phyloP scores from a whole-genome alignment of 495 filamentous ascomycete genomes.

The Penicillium antarcticum region DNA sequence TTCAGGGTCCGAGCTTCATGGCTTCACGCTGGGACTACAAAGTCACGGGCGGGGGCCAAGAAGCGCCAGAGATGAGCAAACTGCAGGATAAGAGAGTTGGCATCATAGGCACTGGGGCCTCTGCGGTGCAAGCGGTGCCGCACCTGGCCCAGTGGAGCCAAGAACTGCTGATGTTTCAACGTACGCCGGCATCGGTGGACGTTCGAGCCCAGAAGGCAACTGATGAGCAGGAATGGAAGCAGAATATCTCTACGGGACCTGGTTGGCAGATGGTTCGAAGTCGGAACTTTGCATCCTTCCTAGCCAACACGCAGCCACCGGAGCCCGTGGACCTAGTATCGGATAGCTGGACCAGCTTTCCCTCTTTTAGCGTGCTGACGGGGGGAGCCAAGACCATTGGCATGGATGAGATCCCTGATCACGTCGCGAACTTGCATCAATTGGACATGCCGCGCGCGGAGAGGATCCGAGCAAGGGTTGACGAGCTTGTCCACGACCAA shows the following conservation, averaged over 20 bases:
- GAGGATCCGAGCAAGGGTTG: no score
- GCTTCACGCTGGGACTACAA: constrained; percentile 38
- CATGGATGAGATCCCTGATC: no score
- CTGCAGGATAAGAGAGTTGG: constrained; percentile 39
- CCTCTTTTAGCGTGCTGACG: constrained; percentile 2
- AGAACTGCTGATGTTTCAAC: constrained; percentile 42
- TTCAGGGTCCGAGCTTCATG: no score
- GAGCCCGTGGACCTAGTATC: no score
- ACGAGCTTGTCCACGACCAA: no score
- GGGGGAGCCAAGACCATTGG: not conserved
- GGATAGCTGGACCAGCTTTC: constrained; percentile 13
- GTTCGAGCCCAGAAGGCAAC: constrained; percentile 48
- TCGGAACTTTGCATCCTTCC: no score
- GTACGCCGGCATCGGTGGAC: constrained; percentile 46
- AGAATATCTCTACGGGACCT: no score
- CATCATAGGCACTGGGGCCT: constrained; percentile 46
- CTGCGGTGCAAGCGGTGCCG: constrained; percentile 38
- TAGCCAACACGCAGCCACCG: no score
- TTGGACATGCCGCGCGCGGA: no score
- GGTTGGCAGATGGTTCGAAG: no score
- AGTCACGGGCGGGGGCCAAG: constrained; percentile 45
- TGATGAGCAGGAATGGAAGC: no score
- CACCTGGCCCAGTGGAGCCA: constrained; percentile 21
- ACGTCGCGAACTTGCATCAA: no score
- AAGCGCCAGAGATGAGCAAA: constrained; percentile 34